Evolutionary conservation across 108 stramenopile genomes (phyloP).

Genomic region (Chaetoceros tenuissimus): DNA sequence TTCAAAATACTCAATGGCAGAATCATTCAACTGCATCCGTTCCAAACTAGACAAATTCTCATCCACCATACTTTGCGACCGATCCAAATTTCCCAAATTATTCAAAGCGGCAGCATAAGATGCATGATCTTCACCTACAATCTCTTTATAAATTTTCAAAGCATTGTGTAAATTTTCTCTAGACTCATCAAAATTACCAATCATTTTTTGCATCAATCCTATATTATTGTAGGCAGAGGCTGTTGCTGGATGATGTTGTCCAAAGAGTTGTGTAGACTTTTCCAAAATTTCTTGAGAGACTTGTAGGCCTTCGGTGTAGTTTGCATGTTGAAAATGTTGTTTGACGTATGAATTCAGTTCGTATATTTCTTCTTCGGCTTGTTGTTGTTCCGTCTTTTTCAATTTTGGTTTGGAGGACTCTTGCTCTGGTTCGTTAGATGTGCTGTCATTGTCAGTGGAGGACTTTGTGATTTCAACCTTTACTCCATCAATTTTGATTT

Average conservation of each 20-base stretch:
- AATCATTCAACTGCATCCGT: constrained; percentile 59
- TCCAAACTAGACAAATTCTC: constrained; percentile 53
- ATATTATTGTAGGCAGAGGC: constrained; percentile 76
- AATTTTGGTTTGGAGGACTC: too few species aligned
- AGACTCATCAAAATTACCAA: constrained; percentile 58
- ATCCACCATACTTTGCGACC: constrained; percentile 54
- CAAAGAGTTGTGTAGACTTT: constrained; percentile 45
- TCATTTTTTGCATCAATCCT: constrained; percentile 64
- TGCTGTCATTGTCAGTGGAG: too few species aligned
- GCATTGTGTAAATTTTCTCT: constrained; percentile 47
- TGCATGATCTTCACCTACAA: constrained; percentile 75
- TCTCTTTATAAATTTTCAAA: constrained; percentile 52
- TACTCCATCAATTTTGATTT: too few species aligned
- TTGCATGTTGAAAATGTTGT: constrained; percentile 47
- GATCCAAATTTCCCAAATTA: constrained; percentile 75
- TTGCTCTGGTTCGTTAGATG: too few species aligned
- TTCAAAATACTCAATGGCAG: constrained; percentile 63
- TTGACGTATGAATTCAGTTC: constrained; percentile 45
- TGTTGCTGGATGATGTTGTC: constrained; percentile 69
- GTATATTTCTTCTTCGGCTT: constrained; percentile 44
- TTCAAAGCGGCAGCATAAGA: constrained; percentile 67
- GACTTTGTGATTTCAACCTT: too few species aligned
- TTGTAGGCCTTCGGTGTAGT: constrained; percentile 46
- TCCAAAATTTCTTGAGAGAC: constrained; percentile 28
- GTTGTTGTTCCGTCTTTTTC: not conserved